These are phyloP conservation scores for Botrytis elliptica DNA, from an alignment of 2,329 filamentous ascomycete species.

Conservation along the genomic window DNA sequence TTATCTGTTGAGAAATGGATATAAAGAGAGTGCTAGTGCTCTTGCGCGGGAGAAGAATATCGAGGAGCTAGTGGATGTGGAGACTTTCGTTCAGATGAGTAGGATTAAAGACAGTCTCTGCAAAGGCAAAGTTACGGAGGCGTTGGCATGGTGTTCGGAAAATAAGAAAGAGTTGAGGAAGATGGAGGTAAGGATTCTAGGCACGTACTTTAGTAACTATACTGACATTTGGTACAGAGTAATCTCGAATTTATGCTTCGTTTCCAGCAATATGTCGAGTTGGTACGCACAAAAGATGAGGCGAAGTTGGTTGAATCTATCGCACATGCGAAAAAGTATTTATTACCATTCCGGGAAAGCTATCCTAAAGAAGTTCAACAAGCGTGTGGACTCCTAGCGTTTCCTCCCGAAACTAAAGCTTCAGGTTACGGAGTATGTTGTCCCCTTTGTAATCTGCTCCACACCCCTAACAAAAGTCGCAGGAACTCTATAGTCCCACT, in stretches of 20 bases:
- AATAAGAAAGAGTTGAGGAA: slow-evolving; percentile 92
- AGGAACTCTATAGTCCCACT: slow-evolving; percentile 69
- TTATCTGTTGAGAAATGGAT: slow-evolving; percentile 83
- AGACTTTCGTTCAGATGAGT: slow-evolving; percentile 81
- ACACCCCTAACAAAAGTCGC: slow-evolving; percentile 12
- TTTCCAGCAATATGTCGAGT: slow-evolving; percentile 91
- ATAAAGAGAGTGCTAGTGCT: slow-evolving; percentile 70
- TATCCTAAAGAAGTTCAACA: slow-evolving; percentile 68
- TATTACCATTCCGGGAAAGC: slow-evolving; percentile 66
- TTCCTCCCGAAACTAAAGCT: slow-evolving; percentile 60
- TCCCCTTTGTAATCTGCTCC: neutral
- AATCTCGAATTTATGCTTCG: slow-evolving; percentile 91
- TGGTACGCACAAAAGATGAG: slow-evolving; percentile 67
- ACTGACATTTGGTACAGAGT: slow-evolving; percentile 49
- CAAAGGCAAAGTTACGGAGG: slow-evolving; percentile 70
- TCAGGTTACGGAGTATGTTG: slow-evolving; percentile 49
- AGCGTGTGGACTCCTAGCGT: slow-evolving; percentile 79
- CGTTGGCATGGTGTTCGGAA: slow-evolving; percentile 85
- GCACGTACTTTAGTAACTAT: neutral
- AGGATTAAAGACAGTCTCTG: slow-evolving; percentile 72
- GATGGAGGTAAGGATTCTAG: slow-evolving; percentile 61
- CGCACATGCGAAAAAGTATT: slow-evolving; percentile 76
- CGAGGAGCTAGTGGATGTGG: slow-evolving; percentile 79
- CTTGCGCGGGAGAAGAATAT: slow-evolving; percentile 76
- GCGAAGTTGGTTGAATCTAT: slow-evolving; percentile 73